These are phyloP conservation scores for Beauveria brongniartii DNA, from an alignment of 2,329 filamentous ascomycete species.

Conservation along the genomic window DNA sequence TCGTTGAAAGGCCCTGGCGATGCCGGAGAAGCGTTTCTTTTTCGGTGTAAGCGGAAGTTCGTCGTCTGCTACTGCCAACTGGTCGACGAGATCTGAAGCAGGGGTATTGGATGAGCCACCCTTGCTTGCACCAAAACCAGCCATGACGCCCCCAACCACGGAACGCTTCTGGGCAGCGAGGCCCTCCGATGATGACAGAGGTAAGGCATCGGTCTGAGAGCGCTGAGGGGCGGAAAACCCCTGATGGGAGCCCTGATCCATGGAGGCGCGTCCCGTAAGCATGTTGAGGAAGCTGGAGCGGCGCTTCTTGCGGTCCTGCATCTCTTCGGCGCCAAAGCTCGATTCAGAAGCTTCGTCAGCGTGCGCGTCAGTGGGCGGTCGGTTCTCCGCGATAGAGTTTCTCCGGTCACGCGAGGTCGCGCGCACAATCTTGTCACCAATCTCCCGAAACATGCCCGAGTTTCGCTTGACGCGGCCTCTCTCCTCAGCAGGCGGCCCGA, in stretches of 20 bases:
- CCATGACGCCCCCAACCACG: conserved; percentile 24
- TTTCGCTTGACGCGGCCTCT: conserved; percentile 29
- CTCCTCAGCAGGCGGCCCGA: conserved; percentile 28
- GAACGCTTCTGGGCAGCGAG: conserved; percentile 30
- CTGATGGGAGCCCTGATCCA: conserved; percentile 14
- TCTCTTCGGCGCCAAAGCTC: conserved; percentile 32
- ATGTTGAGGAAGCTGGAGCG: conserved; percentile 31
- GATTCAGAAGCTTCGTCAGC: conserved; percentile 34
- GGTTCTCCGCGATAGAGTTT: conserved; percentile 19
- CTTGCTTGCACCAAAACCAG: not conserved
- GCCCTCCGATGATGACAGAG: conserved; percentile 13
- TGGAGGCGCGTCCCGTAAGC: conserved; percentile 19
- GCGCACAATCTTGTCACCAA: conserved; percentile 35
- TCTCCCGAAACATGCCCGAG: conserved; percentile 43
- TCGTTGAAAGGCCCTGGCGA: conserved; percentile 22
- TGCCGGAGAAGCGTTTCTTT: conserved; percentile 40
- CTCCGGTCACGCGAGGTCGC: conserved; percentile 25
- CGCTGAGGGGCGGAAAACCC: not conserved
- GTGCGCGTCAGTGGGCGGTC: conserved; percentile 13
- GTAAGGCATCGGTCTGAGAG: not conserved
- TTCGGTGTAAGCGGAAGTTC: conserved; percentile 4
- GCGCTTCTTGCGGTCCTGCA: conserved; percentile 28
- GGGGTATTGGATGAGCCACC: not conserved
- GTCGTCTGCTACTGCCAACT: not conserved
- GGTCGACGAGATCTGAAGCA: not conserved